Conservation (phyloP, 2,329 filamentous ascomycete species). For the Verticillium zaregamsianum region DNA sequence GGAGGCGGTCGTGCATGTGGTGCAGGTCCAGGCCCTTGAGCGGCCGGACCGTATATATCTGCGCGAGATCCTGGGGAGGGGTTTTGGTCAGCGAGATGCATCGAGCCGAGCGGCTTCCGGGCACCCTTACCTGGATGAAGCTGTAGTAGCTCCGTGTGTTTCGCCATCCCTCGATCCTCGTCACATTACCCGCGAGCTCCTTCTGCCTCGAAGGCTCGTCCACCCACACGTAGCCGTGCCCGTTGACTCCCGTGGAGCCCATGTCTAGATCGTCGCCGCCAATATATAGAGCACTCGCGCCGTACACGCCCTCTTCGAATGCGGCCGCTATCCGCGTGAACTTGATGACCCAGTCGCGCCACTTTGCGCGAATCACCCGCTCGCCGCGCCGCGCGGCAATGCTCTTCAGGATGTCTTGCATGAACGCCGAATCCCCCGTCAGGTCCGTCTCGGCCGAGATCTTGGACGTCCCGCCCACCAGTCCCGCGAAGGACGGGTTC, state of each 20-base stretch:
- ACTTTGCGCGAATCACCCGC: slow-evolving; percentile 84
- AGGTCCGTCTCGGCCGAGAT: slow-evolving; percentile 52
- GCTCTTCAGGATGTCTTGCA: slow-evolving; percentile 78
- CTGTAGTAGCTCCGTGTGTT: slow-evolving; percentile 94
- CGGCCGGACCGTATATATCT: slow-evolving; percentile 60
- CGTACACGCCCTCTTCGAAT: slow-evolving; percentile 94
- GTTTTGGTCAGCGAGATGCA: too few species aligned
- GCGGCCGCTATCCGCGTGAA: slow-evolving; percentile 90
- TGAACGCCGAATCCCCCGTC: slow-evolving; percentile 85
- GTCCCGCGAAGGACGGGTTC: slow-evolving; percentile 52
- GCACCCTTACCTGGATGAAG: slow-evolving; percentile 70
- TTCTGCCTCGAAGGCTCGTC: slow-evolving; percentile 76
- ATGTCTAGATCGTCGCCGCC: slow-evolving; percentile 68
- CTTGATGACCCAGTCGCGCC: slow-evolving; percentile 89
- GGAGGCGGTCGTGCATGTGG: slow-evolving; percentile 87
- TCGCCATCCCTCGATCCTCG: slow-evolving; percentile 93
- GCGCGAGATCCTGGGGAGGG: slow-evolving; percentile 54
- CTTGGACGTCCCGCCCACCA: slow-evolving; percentile 38
- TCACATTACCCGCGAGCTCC: slow-evolving; percentile 87
- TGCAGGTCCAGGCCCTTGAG: slow-evolving; percentile 81
- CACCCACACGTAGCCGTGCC: slow-evolving; percentile 93
- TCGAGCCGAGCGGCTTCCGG: not conserved
- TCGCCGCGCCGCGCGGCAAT: slow-evolving; percentile 86
- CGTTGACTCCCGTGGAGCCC: slow-evolving; percentile 57
- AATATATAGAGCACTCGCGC: slow-evolving; percentile 83